These are phyloP conservation scores for Debaryomyces hansenii DNA, from an alignment of 805 yeast species.

Conservation along the genomic window DNA sequence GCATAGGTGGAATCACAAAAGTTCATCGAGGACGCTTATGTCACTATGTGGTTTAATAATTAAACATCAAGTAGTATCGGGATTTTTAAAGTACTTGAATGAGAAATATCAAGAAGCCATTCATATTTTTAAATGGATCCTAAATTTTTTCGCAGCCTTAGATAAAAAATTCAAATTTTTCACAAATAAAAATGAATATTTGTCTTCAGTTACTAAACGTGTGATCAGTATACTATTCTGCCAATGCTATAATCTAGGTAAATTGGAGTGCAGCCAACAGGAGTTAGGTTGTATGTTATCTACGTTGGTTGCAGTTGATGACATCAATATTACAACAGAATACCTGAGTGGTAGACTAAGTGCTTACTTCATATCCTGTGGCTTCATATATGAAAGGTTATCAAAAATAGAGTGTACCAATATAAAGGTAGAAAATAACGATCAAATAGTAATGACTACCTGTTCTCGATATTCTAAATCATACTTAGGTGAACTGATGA, in stretches of 20 bases:
- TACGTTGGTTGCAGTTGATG: conserved; percentile 8
- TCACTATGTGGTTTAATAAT: conserved; percentile 10
- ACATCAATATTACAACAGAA: conserved; percentile 11
- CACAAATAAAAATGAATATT: conserved; percentile 11
- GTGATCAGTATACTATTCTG: conserved; percentile 10
- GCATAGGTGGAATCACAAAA: conserved; percentile 4
- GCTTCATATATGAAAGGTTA: conserved; percentile 20
- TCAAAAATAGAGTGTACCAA: conserved; percentile 9
- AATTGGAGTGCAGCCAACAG: conserved; percentile 5
- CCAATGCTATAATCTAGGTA: conserved; percentile 15
- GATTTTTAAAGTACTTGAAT: conserved; percentile 13
- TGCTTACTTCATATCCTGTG: conserved; percentile 18
- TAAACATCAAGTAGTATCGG: conserved; percentile 18
- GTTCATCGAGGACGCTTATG: background rate
- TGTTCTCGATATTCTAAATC: conserved; percentile 8
- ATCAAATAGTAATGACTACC: conserved; percentile 3
- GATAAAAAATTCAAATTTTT: conserved; percentile 2
- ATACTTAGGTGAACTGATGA: conserved; percentile 33
- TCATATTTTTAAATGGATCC: conserved; percentile 17
- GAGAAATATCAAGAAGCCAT: conserved; percentile 16
- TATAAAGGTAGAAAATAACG: conserved; percentile 8
- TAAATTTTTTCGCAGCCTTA: conserved; percentile 11
- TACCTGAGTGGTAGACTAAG: conserved; percentile 25
- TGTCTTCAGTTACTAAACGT: conserved; percentile 11
- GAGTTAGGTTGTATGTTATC: conserved; percentile 8